Evolutionary conservation across 202 grass and related monocot species (phyloP), one percentile per base, ranked within the genome.

Genomic region (Schoenoplectus tabernaemontani): DNA sequence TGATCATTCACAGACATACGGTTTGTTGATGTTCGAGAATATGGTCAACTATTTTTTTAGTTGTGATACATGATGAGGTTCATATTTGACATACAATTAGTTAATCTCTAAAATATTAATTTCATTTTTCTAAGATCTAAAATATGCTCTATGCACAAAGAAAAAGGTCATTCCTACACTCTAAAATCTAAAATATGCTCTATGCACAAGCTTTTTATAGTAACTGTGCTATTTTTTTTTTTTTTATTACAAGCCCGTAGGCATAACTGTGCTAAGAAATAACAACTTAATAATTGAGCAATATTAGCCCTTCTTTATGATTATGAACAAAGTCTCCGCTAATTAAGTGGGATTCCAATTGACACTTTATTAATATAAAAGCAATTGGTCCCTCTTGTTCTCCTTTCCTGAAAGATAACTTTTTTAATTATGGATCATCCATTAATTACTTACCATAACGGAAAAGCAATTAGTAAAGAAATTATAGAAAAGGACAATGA

Each of bases 341-440:
- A 75, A 75, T 75, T 54, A 20, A 75, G 70, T 75, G 47, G 47
- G 70, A 75, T 75, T 75, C 70, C 70, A 75, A 36, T 54, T 33
- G 70, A 75, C 70, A 75, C 47, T 75, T 75, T 36, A 75, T 7
- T 53, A 53, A 33, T 53, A 32, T 32, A 72, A 17, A 34, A 73
- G 0, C 54, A 4, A 36, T 34, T 75, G 70, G 70, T 75, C 70
- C 70, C 28, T 22, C 28, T 36, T 11, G 2, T 54, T 17, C 30
- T 3, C 70, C 23, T 71, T 71, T 71, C 6, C 28, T 51, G 0
- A 34, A 75, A 36, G 70, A 75, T 36, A 54, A 75, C 15, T 75
- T 56, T 54, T 51, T 74, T 74, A 74, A 74, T 54, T 33, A 50
- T 53, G 26, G n/a, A 32, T 34, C 8, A 3, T 8, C 70, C 47